Evolutionary conservation across 495 filamentous ascomycete species (phyloP), one percentile per base, ranked within the genome.

Genomic region (Neurospora sp.): DNA sequence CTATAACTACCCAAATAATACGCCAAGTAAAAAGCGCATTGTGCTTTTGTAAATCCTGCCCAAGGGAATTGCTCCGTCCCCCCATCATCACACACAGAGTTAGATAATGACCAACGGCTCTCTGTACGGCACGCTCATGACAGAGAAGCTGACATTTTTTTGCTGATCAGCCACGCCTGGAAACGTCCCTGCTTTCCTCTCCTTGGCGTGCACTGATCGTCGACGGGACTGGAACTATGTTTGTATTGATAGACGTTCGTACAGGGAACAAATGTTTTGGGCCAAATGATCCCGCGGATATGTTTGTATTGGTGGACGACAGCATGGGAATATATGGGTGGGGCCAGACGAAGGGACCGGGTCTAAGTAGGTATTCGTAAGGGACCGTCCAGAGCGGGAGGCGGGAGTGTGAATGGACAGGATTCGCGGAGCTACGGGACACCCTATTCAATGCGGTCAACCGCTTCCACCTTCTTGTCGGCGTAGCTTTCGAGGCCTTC

Each of bases 401-500:
- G 28, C 13, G 54, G 54, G 54, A 62, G 24, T 59, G 13, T 11
- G 11, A 59, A 59, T 28, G 11, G 8, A 17, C 24, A 15, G 48
- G 13, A 59, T 31, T 5, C 28, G 28, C 54, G 15, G 24, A 3
- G 28, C 45, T 54, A 24, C 21, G 10, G 15, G 28, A 34, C 13
- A 62, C 6, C 11, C 54, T 62, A 62, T 31, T 62, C 54, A 4
- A 62, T 62, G 13, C 54, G 54, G 54, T 62, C 54, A 19, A 31
- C 54, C 54, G 54, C 15, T 28, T 3, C 24, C 13, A 28, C 13
- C 13, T 7, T 8, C 78, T 90, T 88, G 69, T 88, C 91, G 75
- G 89, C 88, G 73, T 94, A 84, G 74, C 91, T 90, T 43, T 93
- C 90, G 19, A 99, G 88, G 70, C 94, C 94, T 83, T 99, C 96